Evolutionary conservation across 768 basidiomycete species (phyloP).

Genomic region (Lactifluus pinguis): DNA sequence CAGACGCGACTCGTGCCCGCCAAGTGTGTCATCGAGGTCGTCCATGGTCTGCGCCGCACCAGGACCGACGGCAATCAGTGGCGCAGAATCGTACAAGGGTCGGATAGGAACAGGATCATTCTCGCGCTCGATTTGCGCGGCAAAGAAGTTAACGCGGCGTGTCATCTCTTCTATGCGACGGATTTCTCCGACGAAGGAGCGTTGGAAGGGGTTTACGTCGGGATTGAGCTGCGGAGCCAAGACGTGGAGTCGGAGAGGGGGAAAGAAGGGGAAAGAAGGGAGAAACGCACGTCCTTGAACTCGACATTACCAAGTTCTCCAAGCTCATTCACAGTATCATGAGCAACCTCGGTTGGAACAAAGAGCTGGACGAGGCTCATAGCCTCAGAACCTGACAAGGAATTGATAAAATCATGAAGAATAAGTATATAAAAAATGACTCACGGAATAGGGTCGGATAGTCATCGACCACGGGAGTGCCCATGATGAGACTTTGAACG

Average conservation of each 20-base stretch:
- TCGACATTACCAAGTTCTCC: slow-evolving; percentile 94
- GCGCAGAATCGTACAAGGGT: slow-evolving; percentile 77
- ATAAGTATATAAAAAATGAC: not conserved
- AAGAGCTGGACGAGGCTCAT: slow-evolving; percentile 98
- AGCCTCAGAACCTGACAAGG: slow-evolving; percentile 75
- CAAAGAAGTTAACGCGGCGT: slow-evolving; percentile 86
- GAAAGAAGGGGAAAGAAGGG: not conserved
- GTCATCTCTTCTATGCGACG: slow-evolving; percentile 94
- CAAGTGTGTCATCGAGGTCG: slow-evolving; percentile 80
- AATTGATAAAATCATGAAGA: not conserved
- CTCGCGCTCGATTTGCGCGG: slow-evolving; percentile 77
- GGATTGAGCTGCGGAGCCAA: slow-evolving; percentile 67
- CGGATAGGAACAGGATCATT: slow-evolving; percentile 75
- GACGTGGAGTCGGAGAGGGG: not conserved
- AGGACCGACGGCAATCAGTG: slow-evolving; percentile 83
- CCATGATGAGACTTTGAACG: slow-evolving; percentile 18
- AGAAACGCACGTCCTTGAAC: slow-evolving; percentile 80
- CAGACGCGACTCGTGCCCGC: slow-evolving; percentile 79
- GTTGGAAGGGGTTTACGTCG: slow-evolving; percentile 93
- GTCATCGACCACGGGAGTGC: slow-evolving; percentile 41
- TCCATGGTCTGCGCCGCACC: slow-evolving; percentile 90
- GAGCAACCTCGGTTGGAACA: slow-evolving; percentile 94
- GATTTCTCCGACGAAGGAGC: slow-evolving; percentile 94
- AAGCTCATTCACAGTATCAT: slow-evolving; percentile 91
- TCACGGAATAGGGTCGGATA: slow-evolving; percentile 81